Evolutionary conservation across 1,284 basidiomycete species (phyloP), one percentile per base, ranked within the genome.

Genomic region (Puccinia coronata): DNA sequence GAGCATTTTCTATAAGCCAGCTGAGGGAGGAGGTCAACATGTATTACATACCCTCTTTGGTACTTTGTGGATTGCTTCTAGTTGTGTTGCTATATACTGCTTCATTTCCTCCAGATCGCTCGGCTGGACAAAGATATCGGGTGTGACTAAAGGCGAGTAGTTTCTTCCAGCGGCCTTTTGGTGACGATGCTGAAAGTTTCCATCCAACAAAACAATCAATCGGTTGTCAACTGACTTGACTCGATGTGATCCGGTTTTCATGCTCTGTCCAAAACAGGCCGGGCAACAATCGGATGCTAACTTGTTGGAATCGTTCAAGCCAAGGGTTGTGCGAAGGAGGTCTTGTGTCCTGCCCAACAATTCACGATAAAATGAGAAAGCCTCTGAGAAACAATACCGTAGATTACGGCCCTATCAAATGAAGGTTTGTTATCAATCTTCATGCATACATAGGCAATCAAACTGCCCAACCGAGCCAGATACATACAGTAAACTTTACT

Each of bases 181-280:
- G 34, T 47, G 72, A 16, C 51, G 31, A 47, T 73, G 28, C 31
- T 73, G 71, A 14, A 73, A 73, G 51, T 69, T 69, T 12, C 65
- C 65, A n/a, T 69, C 43, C 6, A 69, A 23, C 8, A 20, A 74
- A 9, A 74, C 9, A 14, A 74, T 59, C 20, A 69, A 47, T 1
- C 31, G 20, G 18, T 69, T 28, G 3, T 28, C 14, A 2, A 49
- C 43, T 5, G 65, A 43, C 1, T 2, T 2, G 18, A 49, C 12
- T n/a, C 25, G 25, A 36, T 43, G 5, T 2, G 31, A 12, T n/a
- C 43, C 43, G 39, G 39, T 69, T 20, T 43, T 25, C 14, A n/a
- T 28, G 23, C 39, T 43, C 9, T 36, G 65, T 6, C 65, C 65
- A 47, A 69, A 69, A 31, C 65, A 69, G 8, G 65, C 65, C 28